Evolutionary conservation across 83 land plant genomes (phyloP), one percentile per base, ranked within the genome.

Genomic region (Picea abies): DNA sequence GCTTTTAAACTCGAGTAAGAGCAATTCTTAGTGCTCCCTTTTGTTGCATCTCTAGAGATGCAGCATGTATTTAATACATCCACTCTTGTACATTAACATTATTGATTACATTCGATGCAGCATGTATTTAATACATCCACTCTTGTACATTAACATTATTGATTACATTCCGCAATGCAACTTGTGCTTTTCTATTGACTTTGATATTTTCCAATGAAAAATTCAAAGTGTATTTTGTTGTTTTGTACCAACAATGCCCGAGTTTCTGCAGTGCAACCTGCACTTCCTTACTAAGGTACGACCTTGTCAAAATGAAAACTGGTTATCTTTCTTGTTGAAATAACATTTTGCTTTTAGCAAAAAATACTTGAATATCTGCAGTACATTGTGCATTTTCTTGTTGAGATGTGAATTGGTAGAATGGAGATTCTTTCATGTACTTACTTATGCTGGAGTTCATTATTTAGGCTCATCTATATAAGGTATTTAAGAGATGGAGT

Each of bases 11-110:
- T 68, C 37, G 72, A 68, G 60, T 68, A 68, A 67, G 72, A 68
- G 37, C 32, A 68, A 10, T 68, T 49, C 5, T 73, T 49, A 47
- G 22, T 75, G 60, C 25, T 23, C 60, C 56, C 52, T 23, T 75
- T 49, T 75, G 29, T 49, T 75, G 78, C 78, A 75, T 49, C 29
- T 75, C 10, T 56, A 22, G 29, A 49, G 4, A 75, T 49, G 78
- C 78, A 75, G 49, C 78, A 44, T 75, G 78, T 75, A 75, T 56
- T 75, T 75, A 44, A 75, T 71, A 71, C 76, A 75, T 75, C 52
- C 60, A 49, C 77, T 75, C 5, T 47, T 75, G 78, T 75, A 75
- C 78, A 39, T 44, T 75, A 75, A 75, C 22, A 47, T 75, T 56
- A 75, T 75, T 75, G 78, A 41, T 75, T 39, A 75, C 78, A 58